Percentiles rank a stretch among this genome's conserved stretches.
Evolutionary conservation across 2,329 filamentous ascomycete genomes (phyloP).

Genomic region (Hirsutella minnesotensis): DNA sequence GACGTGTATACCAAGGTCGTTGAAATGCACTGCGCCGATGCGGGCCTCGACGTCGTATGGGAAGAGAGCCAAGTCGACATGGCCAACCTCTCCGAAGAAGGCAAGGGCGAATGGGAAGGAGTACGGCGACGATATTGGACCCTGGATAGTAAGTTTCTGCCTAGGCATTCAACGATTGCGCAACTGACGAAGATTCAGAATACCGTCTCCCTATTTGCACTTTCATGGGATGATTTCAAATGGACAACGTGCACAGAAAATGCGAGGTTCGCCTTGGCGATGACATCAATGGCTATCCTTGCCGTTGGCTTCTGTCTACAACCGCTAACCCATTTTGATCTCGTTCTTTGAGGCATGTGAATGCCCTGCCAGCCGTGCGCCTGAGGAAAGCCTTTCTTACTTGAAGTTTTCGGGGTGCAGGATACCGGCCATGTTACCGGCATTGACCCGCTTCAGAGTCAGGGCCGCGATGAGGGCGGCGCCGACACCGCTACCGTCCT

Average conservation of each 20-base stretch:
- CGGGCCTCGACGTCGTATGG: slow-evolving; percentile 85
- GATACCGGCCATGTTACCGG: slow-evolving; percentile 52
- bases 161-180: too few species aligned
- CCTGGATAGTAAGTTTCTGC: slow-evolving; percentile 38
- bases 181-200: slow-evolving; percentile 10
- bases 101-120: slow-evolving; percentile 73
- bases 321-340: slow-evolving; percentile 10
- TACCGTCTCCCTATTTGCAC: slow-evolving; percentile 66
- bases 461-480: slow-evolving; percentile 81
- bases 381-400: slow-evolving; percentile 7
- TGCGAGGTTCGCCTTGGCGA: not conserved
- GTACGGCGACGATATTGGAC: slow-evolving; percentile 86
- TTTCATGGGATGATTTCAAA: slow-evolving; percentile 47
- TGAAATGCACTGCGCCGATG: slow-evolving; percentile 82
- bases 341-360: not conserved
- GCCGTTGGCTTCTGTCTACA: slow-evolving; percentile 6
- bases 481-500: slow-evolving; percentile 95
- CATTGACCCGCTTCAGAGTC: slow-evolving; percentile 51
- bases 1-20: slow-evolving; percentile 91
- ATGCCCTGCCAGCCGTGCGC: not conserved
- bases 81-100: slow-evolving; percentile 49
- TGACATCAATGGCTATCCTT: not conserved
- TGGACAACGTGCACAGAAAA: slow-evolving; percentile 1
- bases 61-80: slow-evolving; percentile 63
- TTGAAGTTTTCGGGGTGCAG: slow-evolving; percentile 52